Evolutionary conservation across 1,284 basidiomycete species (phyloP), one percentile per base, ranked within the genome.

Genomic region (Apiotrichum porosum): DNA sequence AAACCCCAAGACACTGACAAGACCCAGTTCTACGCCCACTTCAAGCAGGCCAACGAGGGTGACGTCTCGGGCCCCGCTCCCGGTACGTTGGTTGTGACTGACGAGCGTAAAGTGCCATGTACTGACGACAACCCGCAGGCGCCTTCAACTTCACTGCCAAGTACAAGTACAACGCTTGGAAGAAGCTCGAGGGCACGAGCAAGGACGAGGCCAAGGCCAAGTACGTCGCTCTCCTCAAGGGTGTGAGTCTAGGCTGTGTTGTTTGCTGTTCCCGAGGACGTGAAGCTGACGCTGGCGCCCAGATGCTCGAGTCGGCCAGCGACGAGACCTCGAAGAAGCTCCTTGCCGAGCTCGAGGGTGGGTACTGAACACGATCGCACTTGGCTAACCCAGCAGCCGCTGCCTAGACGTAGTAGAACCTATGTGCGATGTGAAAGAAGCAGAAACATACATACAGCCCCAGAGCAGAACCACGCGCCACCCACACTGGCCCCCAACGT

Each of bases 1-100:
- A 8, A 6, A 18, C 6, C 4, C 18, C 24, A 36, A 18, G 18
- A 15, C 28, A 13, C 1, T 23, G 47, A 37, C 19, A 21, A 44
- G 37, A 6, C 10, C 17, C 66, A 94, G 91, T 94, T 94, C 79
- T 95, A 97, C 79, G 81, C 80, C 63, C 82, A 85, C 71, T 95
- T 79, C 80, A 97, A 95, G 79, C 90, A 93, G 79, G 90, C 81
- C 37, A 90, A 80, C 32, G 68, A 83, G 44, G 91, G 92, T 37
- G 72, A 75, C 63, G 44, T 47, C 64, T 66, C 61, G 51, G 61
- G 58, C 37, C 51, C 64, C 38, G 54, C 64, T 30, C 73, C 73
- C 36, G 69, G 67, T 64, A 42, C 43, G 65, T 60, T 31, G 37
- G 37, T 22, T 18, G 3, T 9, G 19, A 22, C 33, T n/a, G 6